Evolutionary conservation across 805 yeast species (phyloP), one percentile per base, ranked within the genome.

Genomic region (Candida coquimbonensis): DNA sequence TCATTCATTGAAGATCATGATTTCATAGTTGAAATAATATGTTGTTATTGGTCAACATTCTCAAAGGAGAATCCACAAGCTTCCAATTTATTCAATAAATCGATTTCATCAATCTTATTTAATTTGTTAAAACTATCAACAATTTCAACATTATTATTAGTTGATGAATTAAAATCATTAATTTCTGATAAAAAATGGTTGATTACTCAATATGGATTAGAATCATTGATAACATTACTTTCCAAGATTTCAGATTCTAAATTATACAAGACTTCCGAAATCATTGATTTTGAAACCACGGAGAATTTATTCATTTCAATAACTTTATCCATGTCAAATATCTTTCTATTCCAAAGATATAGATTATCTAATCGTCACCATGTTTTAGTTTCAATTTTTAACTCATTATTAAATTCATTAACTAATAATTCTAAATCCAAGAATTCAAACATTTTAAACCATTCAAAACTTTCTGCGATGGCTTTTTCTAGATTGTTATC

Each of bases 311-410:
- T 57, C 63, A 47, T 63, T 3, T 49, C 57, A 5, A 51, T 76
- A 4, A 68, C 79, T 7, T 75, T 74, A 44, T 64, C 79, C 0
- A 53, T 84, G 25, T 81, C 96, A 0, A 72, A 74, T 34, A 64
- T 86, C 3, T 60, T 90, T 9, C 65, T 87, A 26, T 73, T 73
- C 56, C 93, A 87, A 55, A 74, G 96, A 44, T 77, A 69, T 57
- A 75, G 88, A 55, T 65, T 90, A 17, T 70, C 82, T 0, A 78
- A 81, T 34, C 78, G 97, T 58, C 81, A 86, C 56, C 95, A 88
- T 60, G 56, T 89, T 39, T 53, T 88, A 3, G 65, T 78, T 8
- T 54, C 69, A 1, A 60, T 74, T 1, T 67, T 83, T 38, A 68
- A 73, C 13, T 64, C 77, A 4, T 63, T 82, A 41, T 63, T 91